These are phyloP conservation scores for Penicillium hordei DNA, from an alignment of 2,329 filamentous ascomycete species.

Conservation along the genomic window DNA sequence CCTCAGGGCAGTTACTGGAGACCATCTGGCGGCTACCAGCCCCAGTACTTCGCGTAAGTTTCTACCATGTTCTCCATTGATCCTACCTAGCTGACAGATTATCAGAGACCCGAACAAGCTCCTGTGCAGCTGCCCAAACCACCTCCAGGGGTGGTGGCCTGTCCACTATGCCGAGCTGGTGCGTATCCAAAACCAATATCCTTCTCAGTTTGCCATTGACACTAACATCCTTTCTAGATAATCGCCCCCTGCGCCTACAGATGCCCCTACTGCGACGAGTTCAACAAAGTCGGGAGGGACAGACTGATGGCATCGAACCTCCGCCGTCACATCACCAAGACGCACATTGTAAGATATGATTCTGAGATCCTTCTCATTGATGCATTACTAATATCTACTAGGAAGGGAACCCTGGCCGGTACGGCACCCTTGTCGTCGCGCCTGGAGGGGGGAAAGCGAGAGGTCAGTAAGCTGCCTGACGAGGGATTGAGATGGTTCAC, in stretches of 20 bases:
- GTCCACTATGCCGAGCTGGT: neutral
- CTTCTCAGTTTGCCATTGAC: neutral
- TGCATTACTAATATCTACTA: neutral
- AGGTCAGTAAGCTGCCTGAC: neutral
- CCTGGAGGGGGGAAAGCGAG: neutral
- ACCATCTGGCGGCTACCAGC: rapidly evolving
- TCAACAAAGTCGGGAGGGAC: neutral
- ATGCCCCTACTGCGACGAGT: neutral
- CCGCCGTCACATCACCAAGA: neutral
- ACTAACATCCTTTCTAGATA: neutral
- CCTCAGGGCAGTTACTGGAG: neutral
- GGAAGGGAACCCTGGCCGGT: neutral
- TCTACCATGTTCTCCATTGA: neutral
- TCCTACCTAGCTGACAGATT: neutral
- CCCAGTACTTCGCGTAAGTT: neutral
- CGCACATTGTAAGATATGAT: neutral
- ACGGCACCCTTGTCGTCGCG: neutral
- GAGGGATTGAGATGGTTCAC: neutral
- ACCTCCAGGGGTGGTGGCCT: neutral
- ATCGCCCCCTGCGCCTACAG: neutral
- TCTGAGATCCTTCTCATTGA: neutral
- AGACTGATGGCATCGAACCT: neutral
- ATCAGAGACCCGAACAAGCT: rapidly evolving
- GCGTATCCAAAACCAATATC: neutral
- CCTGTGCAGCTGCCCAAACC: neutral